Conservation (phyloP, 345 rosid genomes). For the Euphorbia lathyris region DNA sequence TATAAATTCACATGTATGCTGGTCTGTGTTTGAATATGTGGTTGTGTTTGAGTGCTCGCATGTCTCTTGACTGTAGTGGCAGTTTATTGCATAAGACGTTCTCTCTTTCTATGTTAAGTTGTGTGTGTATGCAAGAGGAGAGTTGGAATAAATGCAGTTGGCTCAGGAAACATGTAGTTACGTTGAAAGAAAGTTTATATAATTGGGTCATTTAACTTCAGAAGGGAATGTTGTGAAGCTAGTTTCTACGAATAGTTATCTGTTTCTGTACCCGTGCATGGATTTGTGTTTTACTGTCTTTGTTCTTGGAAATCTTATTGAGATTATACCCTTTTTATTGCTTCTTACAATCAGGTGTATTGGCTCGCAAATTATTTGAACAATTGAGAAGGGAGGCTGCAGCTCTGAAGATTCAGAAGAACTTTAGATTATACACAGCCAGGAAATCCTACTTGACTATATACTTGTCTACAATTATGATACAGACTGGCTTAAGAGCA, state of each 20-base stretch:
- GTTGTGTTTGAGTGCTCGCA: background rate
- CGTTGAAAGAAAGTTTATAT: background rate
- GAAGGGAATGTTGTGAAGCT: background rate
- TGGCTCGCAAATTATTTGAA: conserved; percentile 83
- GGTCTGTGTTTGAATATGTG: background rate
- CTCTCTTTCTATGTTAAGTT: background rate
- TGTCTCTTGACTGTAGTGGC: background rate
- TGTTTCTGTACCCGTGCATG: background rate
- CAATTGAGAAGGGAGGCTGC: conserved; percentile 82
- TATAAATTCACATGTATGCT: background rate
- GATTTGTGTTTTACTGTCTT: background rate
- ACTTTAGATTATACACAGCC: conserved; percentile 62
- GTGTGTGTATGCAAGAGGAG: background rate
- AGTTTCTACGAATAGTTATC: background rate
- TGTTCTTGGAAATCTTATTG: conserved; percentile 3
- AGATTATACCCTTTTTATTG: conserved; percentile 18
- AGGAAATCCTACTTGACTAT: conserved; percentile 54
- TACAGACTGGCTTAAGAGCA: conserved; percentile 89
- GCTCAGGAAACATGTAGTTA: background rate
- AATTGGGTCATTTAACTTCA: background rate
- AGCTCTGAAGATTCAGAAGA: conserved; percentile 84
- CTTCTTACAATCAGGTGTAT: conserved; percentile 48
- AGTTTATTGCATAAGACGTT: background rate
- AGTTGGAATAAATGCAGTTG: too few species aligned
- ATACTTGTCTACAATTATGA: conserved; percentile 54